A percentile compares a stretch with the other conserved stretches of the same genome.
phyloP scores from a whole-genome alignment of 768 basidiomycete species.

The Clathrus columnatus region DNA sequence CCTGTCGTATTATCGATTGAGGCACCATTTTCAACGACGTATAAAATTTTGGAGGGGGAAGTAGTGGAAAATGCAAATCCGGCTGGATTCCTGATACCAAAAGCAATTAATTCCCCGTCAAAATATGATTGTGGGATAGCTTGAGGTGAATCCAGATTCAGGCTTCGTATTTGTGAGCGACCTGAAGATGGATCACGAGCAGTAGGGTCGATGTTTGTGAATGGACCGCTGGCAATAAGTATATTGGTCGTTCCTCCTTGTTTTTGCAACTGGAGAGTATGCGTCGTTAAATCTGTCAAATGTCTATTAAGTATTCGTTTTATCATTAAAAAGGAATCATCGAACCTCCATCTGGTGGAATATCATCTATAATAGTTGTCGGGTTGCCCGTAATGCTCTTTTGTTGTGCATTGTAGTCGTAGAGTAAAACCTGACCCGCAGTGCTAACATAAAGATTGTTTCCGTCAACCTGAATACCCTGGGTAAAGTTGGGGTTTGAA shows the following conservation, averaged over 20 bases:
- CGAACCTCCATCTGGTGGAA: slow-evolving; percentile 34
- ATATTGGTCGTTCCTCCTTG: slow-evolving; percentile 22
- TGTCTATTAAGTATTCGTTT: neutral
- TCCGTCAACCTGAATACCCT: slow-evolving; percentile 34
- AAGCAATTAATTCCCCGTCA: slow-evolving; percentile 29
- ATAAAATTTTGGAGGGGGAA: slow-evolving; percentile 17
- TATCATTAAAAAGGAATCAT: neutral
- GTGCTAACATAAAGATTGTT: slow-evolving; percentile 32
- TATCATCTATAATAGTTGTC: slow-evolving; percentile 22
- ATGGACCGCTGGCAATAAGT: slow-evolving; percentile 31
- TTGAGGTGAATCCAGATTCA: slow-evolving; percentile 15
- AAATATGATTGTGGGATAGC: slow-evolving; percentile 16
- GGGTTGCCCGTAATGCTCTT: slow-evolving; percentile 20
- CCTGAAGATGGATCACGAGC: slow-evolving; percentile 35
- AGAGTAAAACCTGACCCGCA: slow-evolving; percentile 26
- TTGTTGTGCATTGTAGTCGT: slow-evolving; percentile 27
- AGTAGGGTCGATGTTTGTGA: slow-evolving; percentile 33
- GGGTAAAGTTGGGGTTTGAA: slow-evolving; percentile 29
- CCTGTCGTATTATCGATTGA: slow-evolving; percentile 34
- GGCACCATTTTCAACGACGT: slow-evolving; percentile 36
- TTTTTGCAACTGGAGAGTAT: slow-evolving; percentile 27
- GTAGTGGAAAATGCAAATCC: slow-evolving; percentile 30
- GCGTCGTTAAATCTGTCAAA: slow-evolving; percentile 32
- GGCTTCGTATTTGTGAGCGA: slow-evolving; percentile 31
- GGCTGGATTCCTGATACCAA: slow-evolving; percentile 37